Evolutionary conservation across 202 grass and related monocot genomes (phyloP), one percentile per base, ranked within the genome.

Genomic region (Dendrocalamus latiflorus): DNA sequence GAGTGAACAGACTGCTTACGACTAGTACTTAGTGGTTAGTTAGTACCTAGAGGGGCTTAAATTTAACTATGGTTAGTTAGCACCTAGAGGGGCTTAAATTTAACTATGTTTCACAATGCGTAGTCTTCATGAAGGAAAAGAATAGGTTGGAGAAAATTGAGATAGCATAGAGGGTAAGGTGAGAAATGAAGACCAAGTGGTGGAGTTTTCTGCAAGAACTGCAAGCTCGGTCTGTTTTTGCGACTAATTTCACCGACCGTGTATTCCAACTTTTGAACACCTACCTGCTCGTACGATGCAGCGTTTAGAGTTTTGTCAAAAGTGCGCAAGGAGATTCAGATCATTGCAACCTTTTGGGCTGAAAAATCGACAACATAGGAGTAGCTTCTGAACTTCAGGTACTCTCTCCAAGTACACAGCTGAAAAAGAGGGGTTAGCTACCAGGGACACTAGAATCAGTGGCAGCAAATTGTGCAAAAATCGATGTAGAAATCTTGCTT

Each of bases 191-290:
- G 8, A 54, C 25, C 34, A 68, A 4, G 28, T 20, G 14, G 53
- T 3, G 21, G 13, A 8, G 47, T n/a, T 51, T n/a, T 79, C 39
- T 20, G 38, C 3, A 30, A 18, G 55, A 26, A 28, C 28, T 12
- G 48, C 11, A 30, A 75, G 34, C 6, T 20, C 25, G 25, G 41
- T 9, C 24, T 58, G 72, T 37, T 68, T 59, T 34, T 38, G 4
- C 50, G 54, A 72, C 38, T 84, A 76, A 84, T 84, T 57, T 76
- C 72, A 76, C 81, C 81, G 37, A 76, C 72, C 62, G 37, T 12
- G 2, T 1, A 38, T 16, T 1, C 4, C 24, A 49, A 14, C 44
- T 37, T 62, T 76, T 47, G 64, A 70, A 45, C 70, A 24, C 70
- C 72, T 15, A 75, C 65, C 51, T 2, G 10, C 18, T 45, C 45